Conservation (phyloP, 129 eudicot genomes). For the Lactuca saligna region DNA sequence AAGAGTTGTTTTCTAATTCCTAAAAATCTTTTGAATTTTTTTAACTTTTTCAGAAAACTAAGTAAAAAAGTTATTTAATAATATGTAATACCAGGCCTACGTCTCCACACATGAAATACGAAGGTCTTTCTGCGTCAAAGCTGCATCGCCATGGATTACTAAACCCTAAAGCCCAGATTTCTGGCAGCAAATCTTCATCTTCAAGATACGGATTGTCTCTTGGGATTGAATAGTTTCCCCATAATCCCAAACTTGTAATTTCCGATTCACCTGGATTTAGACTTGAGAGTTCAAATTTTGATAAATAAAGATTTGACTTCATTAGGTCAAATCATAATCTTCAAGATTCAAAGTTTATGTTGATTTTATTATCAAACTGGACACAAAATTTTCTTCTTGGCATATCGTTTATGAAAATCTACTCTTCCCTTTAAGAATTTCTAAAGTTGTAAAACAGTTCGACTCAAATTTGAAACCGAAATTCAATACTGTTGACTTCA, state of each 20-base stretch:
- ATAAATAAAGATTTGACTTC: slow-evolving; percentile 6
- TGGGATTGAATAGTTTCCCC: slow-evolving; percentile 95
- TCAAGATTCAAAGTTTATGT: background rate
- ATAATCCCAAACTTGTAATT: slow-evolving; percentile 47
- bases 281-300: background rate
- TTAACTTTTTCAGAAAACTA: too few relatives aligned
- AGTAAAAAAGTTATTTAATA: too few relatives aligned
- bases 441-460: background rate
- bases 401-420: too few relatives aligned
- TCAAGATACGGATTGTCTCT: slow-evolving; percentile 63
- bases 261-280: slow-evolving; percentile 55
- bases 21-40: too few relatives aligned
- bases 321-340: background rate
- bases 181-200: slow-evolving; percentile 61
- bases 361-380: background rate
- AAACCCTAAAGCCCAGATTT: slow-evolving; percentile 86
- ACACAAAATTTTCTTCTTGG: background rate
- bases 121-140: slow-evolving; percentile 81
- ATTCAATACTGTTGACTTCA: slow-evolving; percentile 10
- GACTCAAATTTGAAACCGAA: slow-evolving; percentile 4
- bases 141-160: slow-evolving; percentile 93
- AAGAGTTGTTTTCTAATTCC: too few relatives aligned
- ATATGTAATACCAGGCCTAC: slow-evolving; percentile 57
- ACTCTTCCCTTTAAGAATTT: background rate
- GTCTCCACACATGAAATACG: slow-evolving; percentile 84